Evolutionary conservation across 179 eudicot genomes (phyloP), one percentile per base, ranked within the genome.

Genomic region (Silene vulgaris): DNA sequence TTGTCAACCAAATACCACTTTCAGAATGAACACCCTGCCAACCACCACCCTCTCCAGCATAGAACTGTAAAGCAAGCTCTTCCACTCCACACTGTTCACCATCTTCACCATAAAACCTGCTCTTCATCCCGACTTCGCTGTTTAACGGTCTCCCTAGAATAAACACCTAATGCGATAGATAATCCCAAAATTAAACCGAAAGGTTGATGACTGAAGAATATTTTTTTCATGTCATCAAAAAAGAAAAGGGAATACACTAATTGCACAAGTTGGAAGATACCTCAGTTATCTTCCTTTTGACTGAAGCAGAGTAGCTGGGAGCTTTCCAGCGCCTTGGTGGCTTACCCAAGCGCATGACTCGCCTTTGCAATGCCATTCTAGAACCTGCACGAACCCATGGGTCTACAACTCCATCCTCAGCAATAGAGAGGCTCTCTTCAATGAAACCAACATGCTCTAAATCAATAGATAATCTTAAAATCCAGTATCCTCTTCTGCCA

Each of bases 21-120:
- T 94, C 98, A 17, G 97, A 69, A 84, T 94, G 98, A 74, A 90
- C 90, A 80, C 97, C 97, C 71, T 89, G 91, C 98, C 98, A 94
- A 56, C 90, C 88, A 64, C 97, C 97, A 21, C 91, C 98, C 81
- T 92, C 98, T 81, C 91, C 87, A 37, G 91, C 94, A 85, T 94
- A 94, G 83, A 84, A 92, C 80, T 94, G 90, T 80, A 92, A 83
- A 37, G 98, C 97, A 77, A 94, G 89, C 82, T 89, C 82, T 84
- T 94, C 98, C 11, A 94, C 98, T 62, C 96, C 96, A 86, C 97
- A 92, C 78, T 88, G 98, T 71, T 89, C 97, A 69, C 89, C 97
- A 71, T 94, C 91, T 87, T 90, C 90, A 67, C 87, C 88, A 83
- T 94, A 94, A 84, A 94, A 92, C 79, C 90, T 83, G 88, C 93